Evolutionary conservation across 208 protist species (phyloP).

Genomic region (Acanthamoeba castellanii): DNA sequence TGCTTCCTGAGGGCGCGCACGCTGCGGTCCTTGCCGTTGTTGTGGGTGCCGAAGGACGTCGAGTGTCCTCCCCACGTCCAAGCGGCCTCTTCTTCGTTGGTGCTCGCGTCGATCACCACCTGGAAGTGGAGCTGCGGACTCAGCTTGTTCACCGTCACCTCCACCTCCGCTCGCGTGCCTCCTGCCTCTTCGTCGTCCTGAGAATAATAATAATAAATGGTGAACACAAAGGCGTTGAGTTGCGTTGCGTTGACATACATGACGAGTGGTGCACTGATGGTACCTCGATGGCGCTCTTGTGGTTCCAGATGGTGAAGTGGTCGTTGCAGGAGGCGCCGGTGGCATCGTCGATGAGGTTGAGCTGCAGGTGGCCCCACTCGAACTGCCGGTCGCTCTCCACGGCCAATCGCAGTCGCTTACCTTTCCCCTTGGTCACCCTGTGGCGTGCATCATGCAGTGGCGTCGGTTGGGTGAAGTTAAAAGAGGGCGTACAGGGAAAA

Average conservation of each 20-base stretch:
- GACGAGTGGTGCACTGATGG: no score
- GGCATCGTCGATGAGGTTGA: background rate
- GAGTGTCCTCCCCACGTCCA: background rate
- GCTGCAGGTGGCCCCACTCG: background rate
- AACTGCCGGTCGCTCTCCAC: background rate
- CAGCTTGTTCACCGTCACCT: no score
- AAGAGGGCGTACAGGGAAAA: background rate
- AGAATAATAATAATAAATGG: no score
- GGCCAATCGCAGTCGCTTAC: background rate
- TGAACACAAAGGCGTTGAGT: no score
- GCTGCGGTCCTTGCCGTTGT: background rate
- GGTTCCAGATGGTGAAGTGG: no score
- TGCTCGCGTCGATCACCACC: background rate
- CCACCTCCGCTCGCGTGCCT: no score
- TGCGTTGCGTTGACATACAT: no score
- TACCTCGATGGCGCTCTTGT: no score
- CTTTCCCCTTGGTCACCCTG: background rate
- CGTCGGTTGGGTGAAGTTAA: no score
- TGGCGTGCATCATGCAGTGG: background rate
- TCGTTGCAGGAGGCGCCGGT: background rate
- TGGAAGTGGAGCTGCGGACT: no score
- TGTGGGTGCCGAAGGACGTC: background rate
- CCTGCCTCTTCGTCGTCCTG: no score
- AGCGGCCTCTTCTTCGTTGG: background rate
- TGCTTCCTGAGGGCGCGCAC: no score